Conservation (phyloP, 2,329 filamentous ascomycete genomes). For the Epichloe brachyelytri region DNA sequence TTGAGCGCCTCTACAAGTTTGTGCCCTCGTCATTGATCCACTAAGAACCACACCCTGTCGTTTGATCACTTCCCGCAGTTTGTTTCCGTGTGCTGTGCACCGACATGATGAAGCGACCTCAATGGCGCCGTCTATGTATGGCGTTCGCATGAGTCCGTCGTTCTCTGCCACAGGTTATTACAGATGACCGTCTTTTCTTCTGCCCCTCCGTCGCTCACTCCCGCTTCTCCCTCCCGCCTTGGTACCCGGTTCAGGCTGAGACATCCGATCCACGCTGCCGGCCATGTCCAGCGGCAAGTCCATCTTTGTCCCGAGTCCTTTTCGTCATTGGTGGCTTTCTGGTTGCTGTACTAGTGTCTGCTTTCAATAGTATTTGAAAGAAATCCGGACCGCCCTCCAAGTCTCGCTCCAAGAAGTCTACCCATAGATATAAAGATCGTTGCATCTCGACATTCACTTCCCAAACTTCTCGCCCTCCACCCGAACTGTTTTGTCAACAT, state of each 20-base stretch:
- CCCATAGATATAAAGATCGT: background rate
- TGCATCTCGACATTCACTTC: background rate
- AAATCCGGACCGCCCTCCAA: background rate
- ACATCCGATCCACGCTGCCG: background rate
- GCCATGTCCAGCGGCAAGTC: background rate
- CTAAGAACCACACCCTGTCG: too few relatives aligned
- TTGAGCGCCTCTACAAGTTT: too few relatives aligned
- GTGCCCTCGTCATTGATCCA: too few relatives aligned
- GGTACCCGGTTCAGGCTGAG: background rate
- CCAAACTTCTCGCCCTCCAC: background rate
- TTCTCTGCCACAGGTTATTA: too few relatives aligned
- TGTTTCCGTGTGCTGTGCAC: background rate
- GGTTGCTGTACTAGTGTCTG: background rate
- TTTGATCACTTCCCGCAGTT: background rate
- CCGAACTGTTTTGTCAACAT: background rate
- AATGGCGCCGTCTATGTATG: background rate
- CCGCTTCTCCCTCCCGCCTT: background rate
- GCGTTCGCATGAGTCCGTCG: background rate
- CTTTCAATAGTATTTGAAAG: background rate
- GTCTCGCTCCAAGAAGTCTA: background rate
- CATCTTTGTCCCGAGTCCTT: background rate
- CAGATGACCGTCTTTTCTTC: background rate
- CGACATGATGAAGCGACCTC: too few relatives aligned
- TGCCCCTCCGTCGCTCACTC: background rate
- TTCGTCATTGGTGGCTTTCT: background rate